A percentile compares a stretch with the other conserved stretches of the same genome.
Conservation (phyloP, 768 basidiomycete genomes). For the Tylopilus rubrobrunneus region DNA sequence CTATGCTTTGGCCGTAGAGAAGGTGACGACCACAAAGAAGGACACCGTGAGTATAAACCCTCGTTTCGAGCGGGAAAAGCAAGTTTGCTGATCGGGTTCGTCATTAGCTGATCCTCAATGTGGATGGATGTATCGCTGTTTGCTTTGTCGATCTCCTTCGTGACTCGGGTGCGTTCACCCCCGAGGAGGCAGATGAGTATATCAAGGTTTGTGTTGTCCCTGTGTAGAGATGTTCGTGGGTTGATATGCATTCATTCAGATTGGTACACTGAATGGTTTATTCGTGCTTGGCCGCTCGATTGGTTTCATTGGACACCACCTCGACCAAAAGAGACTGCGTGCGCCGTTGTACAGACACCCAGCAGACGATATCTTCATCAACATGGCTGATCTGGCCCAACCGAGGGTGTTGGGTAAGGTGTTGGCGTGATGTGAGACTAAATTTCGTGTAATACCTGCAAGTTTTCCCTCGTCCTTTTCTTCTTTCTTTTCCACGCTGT, state of each 20-base stretch:
- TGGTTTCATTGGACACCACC: slow-evolving; percentile 95
- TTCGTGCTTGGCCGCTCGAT: slow-evolving; percentile 98
- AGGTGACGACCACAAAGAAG: slow-evolving; percentile 97
- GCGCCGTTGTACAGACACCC: slow-evolving; percentile 94
- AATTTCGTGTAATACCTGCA: slow-evolving; percentile 18
- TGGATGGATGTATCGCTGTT: slow-evolving; percentile 93
- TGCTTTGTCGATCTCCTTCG: slow-evolving; percentile 95
- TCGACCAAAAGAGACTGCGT: slow-evolving; percentile 94
- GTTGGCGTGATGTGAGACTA: slow-evolving; percentile 2
- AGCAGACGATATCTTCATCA: slow-evolving; percentile 94
- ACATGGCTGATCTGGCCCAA: slow-evolving; percentile 82
- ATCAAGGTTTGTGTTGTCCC: slow-evolving; percentile 53
- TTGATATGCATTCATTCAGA: slow-evolving; percentile 36
- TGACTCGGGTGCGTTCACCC: slow-evolving; percentile 90
- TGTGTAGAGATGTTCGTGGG: background rate
- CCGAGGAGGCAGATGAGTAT: slow-evolving; percentile 96
- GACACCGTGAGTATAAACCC: slow-evolving; percentile 57
- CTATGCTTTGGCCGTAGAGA: slow-evolving; percentile 95
- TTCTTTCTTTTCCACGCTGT: background rate
- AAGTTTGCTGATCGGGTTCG: background rate
- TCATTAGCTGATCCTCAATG: slow-evolving; percentile 83
- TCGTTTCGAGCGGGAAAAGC: background rate
- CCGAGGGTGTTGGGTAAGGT: slow-evolving; percentile 67
- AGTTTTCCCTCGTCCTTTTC: background rate
- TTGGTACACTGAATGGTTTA: slow-evolving; percentile 91